Conservation (phyloP, 257 asterid species). For the Forsythia suspensa region DNA sequence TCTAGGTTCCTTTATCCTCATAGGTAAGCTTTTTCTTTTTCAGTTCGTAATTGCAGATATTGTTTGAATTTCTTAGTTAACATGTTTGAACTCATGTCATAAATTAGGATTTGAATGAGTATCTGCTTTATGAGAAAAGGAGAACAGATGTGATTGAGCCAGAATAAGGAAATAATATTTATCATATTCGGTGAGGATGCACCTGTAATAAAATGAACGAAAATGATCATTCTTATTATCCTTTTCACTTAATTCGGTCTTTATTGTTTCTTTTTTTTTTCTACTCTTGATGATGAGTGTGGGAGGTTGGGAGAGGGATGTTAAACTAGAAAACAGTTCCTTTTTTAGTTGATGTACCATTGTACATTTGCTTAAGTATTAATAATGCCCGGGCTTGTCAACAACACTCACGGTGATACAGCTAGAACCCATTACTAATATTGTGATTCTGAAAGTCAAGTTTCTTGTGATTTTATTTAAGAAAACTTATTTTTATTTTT, state of each 20-base stretch:
- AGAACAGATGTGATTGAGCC: constrained; percentile 62
- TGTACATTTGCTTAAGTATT: too few species aligned
- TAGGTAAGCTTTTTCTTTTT: constrained; percentile 49
- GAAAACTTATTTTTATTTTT: too few species aligned
- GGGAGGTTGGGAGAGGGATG: neutral
- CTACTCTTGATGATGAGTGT: neutral
- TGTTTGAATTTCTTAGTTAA: constrained; percentile 21
- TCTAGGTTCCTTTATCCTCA: constrained; percentile 67
- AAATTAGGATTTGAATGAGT: constrained; percentile 66
- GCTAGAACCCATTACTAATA: neutral
- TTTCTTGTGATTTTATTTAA: too few species aligned
- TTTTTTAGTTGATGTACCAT: neutral
- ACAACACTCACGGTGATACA: neutral
- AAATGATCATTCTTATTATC: neutral
- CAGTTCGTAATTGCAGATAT: constrained; percentile 7
- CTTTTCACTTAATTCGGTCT: neutral
- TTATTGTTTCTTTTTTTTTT: neutral
- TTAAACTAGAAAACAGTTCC: neutral
- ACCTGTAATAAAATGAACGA: constrained; percentile 17
- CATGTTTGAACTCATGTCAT: constrained; percentile 20
- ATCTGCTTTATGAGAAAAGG: constrained; percentile 69
- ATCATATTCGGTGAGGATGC: constrained; percentile 64
- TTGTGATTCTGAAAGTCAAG: neutral
- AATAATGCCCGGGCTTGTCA: neutral
- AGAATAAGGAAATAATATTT: constrained; percentile 61